phyloP scores from a whole-genome alignment of 2,329 filamentous ascomycete genomes.

The Colletotrichum australisinense region DNA sequence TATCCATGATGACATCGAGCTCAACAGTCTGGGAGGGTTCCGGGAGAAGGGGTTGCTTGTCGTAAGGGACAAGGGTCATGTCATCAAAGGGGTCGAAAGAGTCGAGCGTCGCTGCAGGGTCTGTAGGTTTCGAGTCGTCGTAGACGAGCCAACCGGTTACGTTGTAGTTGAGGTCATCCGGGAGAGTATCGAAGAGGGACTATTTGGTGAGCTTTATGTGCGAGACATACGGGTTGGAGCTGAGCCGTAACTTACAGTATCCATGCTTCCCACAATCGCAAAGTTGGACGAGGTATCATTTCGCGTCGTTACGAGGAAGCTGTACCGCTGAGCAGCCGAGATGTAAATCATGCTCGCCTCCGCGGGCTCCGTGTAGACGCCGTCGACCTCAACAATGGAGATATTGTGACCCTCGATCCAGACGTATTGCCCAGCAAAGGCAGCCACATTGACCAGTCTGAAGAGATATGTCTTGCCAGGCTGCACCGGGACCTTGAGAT shows the following conservation, averaged over 20 bases:
- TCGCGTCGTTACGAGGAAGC: conserved; percentile 72
- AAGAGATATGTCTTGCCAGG: conserved; percentile 80
- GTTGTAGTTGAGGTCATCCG: conserved; percentile 75
- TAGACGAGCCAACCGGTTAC: conserved; percentile 75
- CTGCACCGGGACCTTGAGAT: conserved; percentile 68
- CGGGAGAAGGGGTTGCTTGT: conserved; percentile 69
- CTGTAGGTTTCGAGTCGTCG: conserved; percentile 56
- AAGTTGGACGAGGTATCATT: conserved; percentile 73
- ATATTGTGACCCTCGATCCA: conserved; percentile 77
- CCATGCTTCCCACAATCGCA: conserved; percentile 77
- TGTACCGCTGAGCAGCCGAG: conserved; percentile 74
- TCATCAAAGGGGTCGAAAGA: conserved; percentile 80
- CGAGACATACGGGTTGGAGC: neutral
- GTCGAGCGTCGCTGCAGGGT: conserved; percentile 65
- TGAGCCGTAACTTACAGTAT: conserved; percentile 60
- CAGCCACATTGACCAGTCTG: conserved; percentile 78
- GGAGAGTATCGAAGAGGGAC: conserved; percentile 74
- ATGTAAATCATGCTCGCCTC: conserved; percentile 75
- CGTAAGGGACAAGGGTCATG: conserved; percentile 75
- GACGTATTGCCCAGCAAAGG: conserved; percentile 75
- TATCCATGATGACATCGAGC: conserved; percentile 71
- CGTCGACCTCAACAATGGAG: conserved; percentile 79
- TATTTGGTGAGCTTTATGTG: conserved; percentile 45
- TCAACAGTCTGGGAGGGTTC: conserved; percentile 73
- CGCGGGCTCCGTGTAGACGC: conserved; percentile 72